Conservation (phyloP, 768 basidiomycete species). For the Hydnum rufescens region DNA sequence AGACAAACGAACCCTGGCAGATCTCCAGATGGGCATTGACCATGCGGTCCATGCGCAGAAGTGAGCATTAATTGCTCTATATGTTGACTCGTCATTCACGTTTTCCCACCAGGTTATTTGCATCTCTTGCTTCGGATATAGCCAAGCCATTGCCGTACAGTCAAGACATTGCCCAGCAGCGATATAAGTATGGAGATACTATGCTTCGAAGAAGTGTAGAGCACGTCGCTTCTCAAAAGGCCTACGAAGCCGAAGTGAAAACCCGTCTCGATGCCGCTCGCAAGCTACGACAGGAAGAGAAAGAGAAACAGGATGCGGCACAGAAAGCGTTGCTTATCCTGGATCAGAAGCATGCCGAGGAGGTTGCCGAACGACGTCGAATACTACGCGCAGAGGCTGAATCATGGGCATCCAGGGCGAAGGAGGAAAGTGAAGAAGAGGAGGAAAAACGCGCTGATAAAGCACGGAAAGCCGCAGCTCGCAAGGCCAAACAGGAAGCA, state of each 20-base stretch:
- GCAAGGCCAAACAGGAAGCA: conserved; percentile 25
- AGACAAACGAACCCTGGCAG: conserved; percentile 59
- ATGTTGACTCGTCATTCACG: not conserved
- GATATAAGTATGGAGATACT: conserved; percentile 74
- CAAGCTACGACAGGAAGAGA: conserved; percentile 61
- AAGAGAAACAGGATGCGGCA: conserved; percentile 36
- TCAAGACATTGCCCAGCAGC: conserved; percentile 71
- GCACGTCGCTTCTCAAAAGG: conserved; percentile 50
- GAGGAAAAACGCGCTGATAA: conserved; percentile 31
- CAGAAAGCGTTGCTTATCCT: conserved; percentile 35
- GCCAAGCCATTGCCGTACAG: conserved; percentile 58
- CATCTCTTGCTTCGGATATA: conserved; percentile 56
- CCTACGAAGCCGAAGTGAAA: conserved; percentile 49
- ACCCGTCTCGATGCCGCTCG: conserved; percentile 61
- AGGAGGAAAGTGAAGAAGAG: conserved; percentile 58
- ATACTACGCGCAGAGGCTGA: conserved; percentile 58
- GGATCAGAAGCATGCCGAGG: conserved; percentile 48
- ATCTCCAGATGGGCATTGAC: conserved; percentile 56
- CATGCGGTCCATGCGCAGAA: conserved; percentile 75
- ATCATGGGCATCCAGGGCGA: conserved; percentile 52
- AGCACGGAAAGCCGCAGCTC: conserved; percentile 26
- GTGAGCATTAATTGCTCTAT: conserved; percentile 24
- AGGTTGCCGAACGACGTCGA: conserved; percentile 60
- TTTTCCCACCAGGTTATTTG: conserved; percentile 45
- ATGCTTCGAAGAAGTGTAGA: conserved; percentile 68